Conservation (phyloP, 2,329 filamentous ascomycete genomes). For the Rutstroemia sp. region DNA sequence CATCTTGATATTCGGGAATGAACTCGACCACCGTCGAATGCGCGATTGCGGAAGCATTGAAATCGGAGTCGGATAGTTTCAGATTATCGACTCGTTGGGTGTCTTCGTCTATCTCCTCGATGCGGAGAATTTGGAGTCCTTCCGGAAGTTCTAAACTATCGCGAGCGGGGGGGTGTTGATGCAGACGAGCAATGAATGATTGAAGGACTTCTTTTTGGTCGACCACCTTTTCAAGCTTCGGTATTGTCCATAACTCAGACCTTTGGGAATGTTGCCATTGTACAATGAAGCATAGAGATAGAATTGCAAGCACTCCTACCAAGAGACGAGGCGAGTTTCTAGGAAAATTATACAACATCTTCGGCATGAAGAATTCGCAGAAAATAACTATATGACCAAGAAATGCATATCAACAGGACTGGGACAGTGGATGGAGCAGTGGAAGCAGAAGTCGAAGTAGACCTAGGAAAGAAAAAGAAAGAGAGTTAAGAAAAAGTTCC, state of each 20-base stretch:
- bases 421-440: no score
- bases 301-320: not conserved
- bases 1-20: slow-evolving; percentile 3
- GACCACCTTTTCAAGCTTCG: not conserved
- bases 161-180: not conserved
- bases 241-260: slow-evolving; percentile 4
- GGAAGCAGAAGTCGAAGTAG: no score
- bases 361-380: not conserved
- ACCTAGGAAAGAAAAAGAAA: no score
- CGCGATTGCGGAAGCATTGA: not conserved
- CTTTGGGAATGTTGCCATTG: slow-evolving; percentile 2
- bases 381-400: not conserved
- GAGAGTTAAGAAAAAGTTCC: no score
- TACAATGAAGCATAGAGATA: not conserved
- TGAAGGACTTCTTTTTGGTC: not conserved
- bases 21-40: not conserved
- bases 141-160: not conserved
- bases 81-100: not conserved
- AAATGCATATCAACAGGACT: not conserved
- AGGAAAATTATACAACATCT: slow-evolving; percentile 1
- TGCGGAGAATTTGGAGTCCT: not conserved
- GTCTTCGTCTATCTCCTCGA: slow-evolving; percentile 1
- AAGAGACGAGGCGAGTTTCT: slow-evolving; percentile 1
- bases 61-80: not conserved
- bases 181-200: not conserved